phyloP scores from a whole-genome alignment of 2,329 filamentous ascomycete species.

The Chalaropsis ovoidea region DNA sequence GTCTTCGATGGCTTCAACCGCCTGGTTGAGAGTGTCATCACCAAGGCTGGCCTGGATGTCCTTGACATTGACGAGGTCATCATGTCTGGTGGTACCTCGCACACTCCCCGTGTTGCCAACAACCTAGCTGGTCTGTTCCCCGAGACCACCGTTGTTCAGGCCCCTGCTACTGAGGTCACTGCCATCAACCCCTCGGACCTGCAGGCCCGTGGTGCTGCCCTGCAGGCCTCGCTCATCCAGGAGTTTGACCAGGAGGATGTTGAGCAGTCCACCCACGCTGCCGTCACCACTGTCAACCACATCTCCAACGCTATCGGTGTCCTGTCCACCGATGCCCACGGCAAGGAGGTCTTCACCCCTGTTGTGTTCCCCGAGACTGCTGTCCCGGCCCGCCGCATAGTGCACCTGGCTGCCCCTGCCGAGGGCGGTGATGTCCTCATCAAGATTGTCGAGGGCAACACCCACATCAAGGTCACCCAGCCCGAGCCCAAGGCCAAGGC shows the following conservation, averaged over 20 bases:
- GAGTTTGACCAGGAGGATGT: slow-evolving; percentile 92
- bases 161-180: slow-evolving; percentile 64
- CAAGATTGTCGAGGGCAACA: slow-evolving; percentile 76
- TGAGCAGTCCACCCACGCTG: slow-evolving; percentile 88
- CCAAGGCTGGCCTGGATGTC: slow-evolving; percentile 86
- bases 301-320: slow-evolving; percentile 82
- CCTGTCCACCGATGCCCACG: slow-evolving; percentile 50
- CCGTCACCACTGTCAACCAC: slow-evolving; percentile 89
- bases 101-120: slow-evolving; percentile 84
- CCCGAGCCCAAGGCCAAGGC: slow-evolving; percentile 70
- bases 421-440: slow-evolving; percentile 80
- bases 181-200: slow-evolving; percentile 93
- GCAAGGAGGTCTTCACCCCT: slow-evolving; percentile 63
- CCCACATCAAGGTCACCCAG: slow-evolving; percentile 89
- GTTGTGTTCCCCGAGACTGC: slow-evolving; percentile 80
- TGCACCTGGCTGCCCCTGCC: slow-evolving; percentile 65
- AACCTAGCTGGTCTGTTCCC: slow-evolving; percentile 75
- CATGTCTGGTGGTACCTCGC: slow-evolving; percentile 79
- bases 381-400: slow-evolving; percentile 74
- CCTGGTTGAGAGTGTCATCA: slow-evolving; percentile 70
- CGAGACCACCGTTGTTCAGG: slow-evolving; percentile 63
- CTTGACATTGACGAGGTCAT: slow-evolving; percentile 93
- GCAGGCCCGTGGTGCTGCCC: slow-evolving; percentile 76
- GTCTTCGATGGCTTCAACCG: slow-evolving; percentile 81
- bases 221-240: slow-evolving; percentile 87